A percentile compares a stretch with the other conserved stretches of the same genome.
Conservation (phyloP, 768 basidiomycete species). For the Lactarius deliciosus region DNA sequence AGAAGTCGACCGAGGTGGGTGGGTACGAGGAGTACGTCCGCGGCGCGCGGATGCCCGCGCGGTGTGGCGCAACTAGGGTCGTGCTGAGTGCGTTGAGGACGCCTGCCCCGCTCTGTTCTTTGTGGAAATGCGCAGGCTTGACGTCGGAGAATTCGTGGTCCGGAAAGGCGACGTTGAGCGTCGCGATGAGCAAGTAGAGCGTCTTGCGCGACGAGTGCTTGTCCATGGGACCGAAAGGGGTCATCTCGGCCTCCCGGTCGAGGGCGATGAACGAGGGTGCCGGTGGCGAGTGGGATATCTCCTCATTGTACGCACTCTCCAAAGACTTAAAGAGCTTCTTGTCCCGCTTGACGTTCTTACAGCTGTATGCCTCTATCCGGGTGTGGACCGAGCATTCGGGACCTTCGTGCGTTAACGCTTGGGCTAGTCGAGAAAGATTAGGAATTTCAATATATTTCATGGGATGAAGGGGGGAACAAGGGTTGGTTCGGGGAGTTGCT, state of each 20-base stretch:
- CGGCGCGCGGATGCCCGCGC: slow-evolving; percentile 63
- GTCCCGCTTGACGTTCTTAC: slow-evolving; percentile 97
- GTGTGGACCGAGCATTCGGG: slow-evolving; percentile 88
- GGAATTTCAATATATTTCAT: slow-evolving; percentile 93
- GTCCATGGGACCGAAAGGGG: slow-evolving; percentile 90
- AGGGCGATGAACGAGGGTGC: slow-evolving; percentile 76
- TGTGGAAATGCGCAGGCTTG: slow-evolving; percentile 84
- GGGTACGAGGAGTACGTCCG: slow-evolving; percentile 88
- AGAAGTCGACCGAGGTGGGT: slow-evolving; percentile 66
- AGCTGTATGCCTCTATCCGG: slow-evolving; percentile 94
- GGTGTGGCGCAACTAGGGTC: slow-evolving; percentile 73
- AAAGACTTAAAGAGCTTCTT: slow-evolving; percentile 93
- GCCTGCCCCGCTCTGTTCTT: slow-evolving; percentile 68
- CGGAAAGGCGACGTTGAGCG: slow-evolving; percentile 95
- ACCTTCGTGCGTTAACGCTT: slow-evolving; percentile 81
- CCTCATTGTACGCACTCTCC: slow-evolving; percentile 82
- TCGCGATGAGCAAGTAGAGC: slow-evolving; percentile 92
- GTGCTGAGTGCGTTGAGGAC: slow-evolving; percentile 85
- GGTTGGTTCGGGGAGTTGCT: neutral
- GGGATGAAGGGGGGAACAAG: slow-evolving; percentile 5
- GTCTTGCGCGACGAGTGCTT: slow-evolving; percentile 85
- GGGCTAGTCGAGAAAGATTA: slow-evolving; percentile 72
- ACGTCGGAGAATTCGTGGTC: slow-evolving; percentile 97
- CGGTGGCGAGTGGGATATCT: slow-evolving; percentile 80
- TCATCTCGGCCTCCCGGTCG: slow-evolving; percentile 69